Conservation (phyloP, 1,139 yeast species). For the Trichomonascaceae sp. region DNA sequence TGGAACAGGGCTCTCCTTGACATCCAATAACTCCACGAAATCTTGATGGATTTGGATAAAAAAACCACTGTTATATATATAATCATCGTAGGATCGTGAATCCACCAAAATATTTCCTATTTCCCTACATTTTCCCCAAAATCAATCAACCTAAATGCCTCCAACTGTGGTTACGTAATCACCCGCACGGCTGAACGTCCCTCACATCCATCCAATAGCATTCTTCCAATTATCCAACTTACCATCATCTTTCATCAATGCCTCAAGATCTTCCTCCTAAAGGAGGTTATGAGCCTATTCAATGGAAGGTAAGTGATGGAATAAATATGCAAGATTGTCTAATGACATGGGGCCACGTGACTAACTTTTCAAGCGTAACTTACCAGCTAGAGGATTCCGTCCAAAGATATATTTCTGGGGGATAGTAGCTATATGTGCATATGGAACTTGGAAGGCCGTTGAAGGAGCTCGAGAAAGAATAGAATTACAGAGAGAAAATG, state of each 20-base stretch:
- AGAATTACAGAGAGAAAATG: slow-evolving; percentile 69
- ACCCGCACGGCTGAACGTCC: neutral
- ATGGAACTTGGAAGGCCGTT: slow-evolving; percentile 64
- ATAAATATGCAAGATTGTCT: too few relatives aligned
- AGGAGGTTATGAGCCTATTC: slow-evolving; percentile 81
- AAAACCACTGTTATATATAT: too few relatives aligned
- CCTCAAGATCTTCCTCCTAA: slow-evolving; percentile 81
- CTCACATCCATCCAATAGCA: neutral
- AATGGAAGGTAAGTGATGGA: slow-evolving; percentile 67
- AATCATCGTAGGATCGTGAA: neutral
- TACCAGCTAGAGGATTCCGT: slow-evolving; percentile 80
- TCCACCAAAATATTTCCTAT: neutral
- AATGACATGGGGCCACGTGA: neutral
- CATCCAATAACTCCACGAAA: neutral
- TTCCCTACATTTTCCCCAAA: too few relatives aligned
- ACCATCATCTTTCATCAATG: slow-evolving; percentile 16
- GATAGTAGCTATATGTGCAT: slow-evolving; percentile 55
- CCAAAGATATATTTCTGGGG: slow-evolving; percentile 67
- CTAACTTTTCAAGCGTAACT: slow-evolving; percentile 43
- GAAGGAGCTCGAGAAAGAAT: slow-evolving; percentile 67
- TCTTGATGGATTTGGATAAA: neutral
- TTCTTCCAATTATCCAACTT: neutral
- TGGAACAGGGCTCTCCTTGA: too few relatives aligned
- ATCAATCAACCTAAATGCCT: too few relatives aligned
- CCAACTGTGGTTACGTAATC: neutral